Evolutionary conservation across 768 basidiomycete genomes (phyloP).

Genomic region (Podaxis pistillaris): DNA sequence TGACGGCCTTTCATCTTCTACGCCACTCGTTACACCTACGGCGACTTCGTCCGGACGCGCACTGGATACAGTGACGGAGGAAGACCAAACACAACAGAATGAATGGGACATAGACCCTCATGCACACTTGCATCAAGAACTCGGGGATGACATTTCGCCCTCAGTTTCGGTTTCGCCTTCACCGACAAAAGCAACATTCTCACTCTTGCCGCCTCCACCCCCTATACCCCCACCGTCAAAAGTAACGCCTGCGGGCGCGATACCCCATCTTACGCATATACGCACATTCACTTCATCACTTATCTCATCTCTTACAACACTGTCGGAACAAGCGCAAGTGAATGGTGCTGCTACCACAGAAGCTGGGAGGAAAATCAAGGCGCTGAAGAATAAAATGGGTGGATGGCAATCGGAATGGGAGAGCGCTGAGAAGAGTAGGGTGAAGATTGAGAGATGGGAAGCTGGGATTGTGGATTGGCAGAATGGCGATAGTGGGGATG

Average conservation of each 20-base stretch:
- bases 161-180: constrained; percentile 25
- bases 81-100: constrained; percentile 6
- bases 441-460: constrained; percentile 81
- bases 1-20: constrained; percentile 33
- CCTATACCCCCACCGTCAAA: constrained; percentile 35
- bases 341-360: constrained; percentile 84
- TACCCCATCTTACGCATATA: constrained; percentile 68
- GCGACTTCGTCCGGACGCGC: not conserved
- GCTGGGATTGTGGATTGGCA: constrained; percentile 42
- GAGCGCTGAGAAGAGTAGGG: constrained; percentile 76
- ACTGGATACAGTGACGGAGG: constrained; percentile 9
- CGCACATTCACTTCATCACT: constrained; percentile 75
- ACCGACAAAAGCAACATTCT: constrained; percentile 58
- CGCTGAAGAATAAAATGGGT: constrained; percentile 78
- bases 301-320: constrained; percentile 67
- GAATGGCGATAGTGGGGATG: constrained; percentile 33
- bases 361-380: constrained; percentile 82
- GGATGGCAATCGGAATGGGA: constrained; percentile 84
- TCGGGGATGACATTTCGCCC: constrained; percentile 11
- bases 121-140: constrained; percentile 7
- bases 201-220: constrained; percentile 39
- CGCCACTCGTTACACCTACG: constrained; percentile 17
- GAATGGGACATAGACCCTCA: constrained; percentile 15
- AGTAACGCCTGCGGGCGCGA: constrained; percentile 55
- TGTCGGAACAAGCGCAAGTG: constrained; percentile 88